Evolutionary conservation across 768 basidiomycete genomes (phyloP), one percentile per base, ranked within the genome.

Genomic region (Coprinopsis sp.): DNA sequence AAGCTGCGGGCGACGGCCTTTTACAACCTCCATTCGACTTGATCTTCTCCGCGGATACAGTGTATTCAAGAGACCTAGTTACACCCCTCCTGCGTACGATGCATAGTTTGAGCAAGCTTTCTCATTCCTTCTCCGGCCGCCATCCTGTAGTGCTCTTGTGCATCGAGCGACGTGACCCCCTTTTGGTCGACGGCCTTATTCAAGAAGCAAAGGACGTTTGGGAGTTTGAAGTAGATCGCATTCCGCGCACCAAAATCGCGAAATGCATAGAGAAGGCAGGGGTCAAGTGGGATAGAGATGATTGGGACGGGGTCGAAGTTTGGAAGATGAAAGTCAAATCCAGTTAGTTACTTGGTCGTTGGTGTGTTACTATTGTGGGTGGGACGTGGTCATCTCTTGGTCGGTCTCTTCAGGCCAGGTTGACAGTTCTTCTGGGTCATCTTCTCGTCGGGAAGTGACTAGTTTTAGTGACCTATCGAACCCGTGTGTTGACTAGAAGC

Each of bases 291-390:
- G 64, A 66, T 11, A 72, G 65, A 55, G 72, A 73, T 5, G 89
- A 90, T 42, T 92, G 89, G 87, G 85, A 84, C 19, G 87, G 76
- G 3, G 71, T 92, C 21, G 88, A 93, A 65, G 72, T 94, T 34
- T 92, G 87, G 87, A 83, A 78, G 59, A n/a, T n/a, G n/a, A n/a
- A n/a, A n/a, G n/a, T n/a, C n/a, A n/a, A n/a, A n/a, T n/a, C n/a
- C n/a, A n/a, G n/a, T n/a, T n/a, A n/a, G n/a, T n/a, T n/a, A n/a
- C n/a, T n/a, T n/a, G n/a, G n/a, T n/a, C n/a, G n/a, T n/a, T n/a
- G n/a, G 30, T 8, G 30, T n/a, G n/a, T 31, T 31, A 31, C 30
- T 31, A 31, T 31, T n/a, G 30, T 31, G 16, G 8, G 25, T 11
- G 25, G 21, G 7, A 24, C 12, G 22, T 25, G 23, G 27, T 33